Conservation (phyloP, 2,329 filamentous ascomycete genomes). For the Cladobotryum mycophilum region DNA sequence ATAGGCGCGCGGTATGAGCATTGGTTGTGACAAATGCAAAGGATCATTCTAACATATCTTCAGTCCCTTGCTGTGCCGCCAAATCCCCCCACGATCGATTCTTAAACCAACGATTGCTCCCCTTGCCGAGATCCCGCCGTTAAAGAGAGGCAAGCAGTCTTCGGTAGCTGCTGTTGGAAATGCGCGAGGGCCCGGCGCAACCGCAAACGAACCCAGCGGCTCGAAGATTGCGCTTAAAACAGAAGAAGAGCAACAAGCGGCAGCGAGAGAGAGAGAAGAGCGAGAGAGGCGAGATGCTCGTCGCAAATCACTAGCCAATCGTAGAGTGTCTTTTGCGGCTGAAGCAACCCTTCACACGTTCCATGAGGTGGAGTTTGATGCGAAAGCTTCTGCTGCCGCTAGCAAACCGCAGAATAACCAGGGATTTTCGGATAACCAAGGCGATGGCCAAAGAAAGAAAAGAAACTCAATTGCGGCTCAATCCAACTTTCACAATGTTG, state of each 20-base stretch:
- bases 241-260: conserved; percentile 65
- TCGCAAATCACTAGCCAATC: conserved; percentile 85
- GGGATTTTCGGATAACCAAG: conserved; percentile 59
- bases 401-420: conserved; percentile 19
- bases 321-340: conserved; percentile 92
- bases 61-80: conserved; percentile 51
- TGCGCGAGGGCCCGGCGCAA: conserved; percentile 8
- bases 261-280: conserved; percentile 63
- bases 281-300: conserved; percentile 77
- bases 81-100: conserved; percentile 58
- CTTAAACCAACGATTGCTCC: conserved; percentile 73
- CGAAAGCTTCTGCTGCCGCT: conserved; percentile 66
- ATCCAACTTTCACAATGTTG: conserved; percentile 54
- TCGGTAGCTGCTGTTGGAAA: neutral
- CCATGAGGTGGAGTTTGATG: conserved; percentile 68
- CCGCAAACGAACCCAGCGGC: conserved; percentile 22
- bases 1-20: conserved; percentile 66
- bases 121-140: conserved; percentile 59
- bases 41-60: conserved; percentile 13
- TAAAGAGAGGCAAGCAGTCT: conserved; percentile 36
- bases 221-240: conserved; percentile 61
- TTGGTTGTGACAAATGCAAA: neutral
- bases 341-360: conserved; percentile 97
- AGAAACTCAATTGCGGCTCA: conserved; percentile 51
- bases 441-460: conserved; percentile 52